Conservation (phyloP, 1,284 basidiomycete genomes). For the Ganoderma lingzhi region DNA sequence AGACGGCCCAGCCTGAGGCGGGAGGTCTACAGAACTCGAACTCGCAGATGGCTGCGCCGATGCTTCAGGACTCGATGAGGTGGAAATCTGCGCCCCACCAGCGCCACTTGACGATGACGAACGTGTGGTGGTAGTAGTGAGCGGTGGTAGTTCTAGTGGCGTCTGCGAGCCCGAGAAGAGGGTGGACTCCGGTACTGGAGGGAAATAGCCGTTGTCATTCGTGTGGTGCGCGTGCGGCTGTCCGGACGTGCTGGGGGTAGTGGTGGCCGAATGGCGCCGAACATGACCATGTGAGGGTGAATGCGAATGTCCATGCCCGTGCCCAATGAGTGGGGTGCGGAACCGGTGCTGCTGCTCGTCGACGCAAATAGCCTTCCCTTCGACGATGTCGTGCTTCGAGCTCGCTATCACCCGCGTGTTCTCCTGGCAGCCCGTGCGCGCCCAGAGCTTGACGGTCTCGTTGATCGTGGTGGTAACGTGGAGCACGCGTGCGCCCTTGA, state of each 20-base stretch:
- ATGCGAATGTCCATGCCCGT: constrained; percentile 17
- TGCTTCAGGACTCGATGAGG: constrained; percentile 12
- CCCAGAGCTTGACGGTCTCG: constrained; percentile 77
- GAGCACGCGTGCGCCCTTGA: constrained; percentile 83
- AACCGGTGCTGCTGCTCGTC: constrained; percentile 46
- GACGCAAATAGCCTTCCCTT: constrained; percentile 64
- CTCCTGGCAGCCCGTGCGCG: constrained; percentile 64
- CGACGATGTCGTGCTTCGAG: constrained; percentile 75
- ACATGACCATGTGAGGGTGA: constrained; percentile 20
- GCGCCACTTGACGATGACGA: constrained; percentile 37
- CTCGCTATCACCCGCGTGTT: constrained; percentile 70
- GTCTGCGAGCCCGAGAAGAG: constrained; percentile 33
- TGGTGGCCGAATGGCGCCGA: constrained; percentile 25
- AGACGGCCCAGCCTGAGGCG: constrained; percentile 18
- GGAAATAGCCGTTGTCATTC: constrained; percentile 26
- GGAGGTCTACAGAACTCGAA: constrained; percentile 20
- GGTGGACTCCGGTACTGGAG: constrained; percentile 22
- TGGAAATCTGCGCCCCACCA: constrained; percentile 4
- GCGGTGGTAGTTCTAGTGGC: constrained; percentile 38
- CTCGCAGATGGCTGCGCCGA: constrained; percentile 20
- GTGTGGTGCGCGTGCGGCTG: constrained; percentile 23
- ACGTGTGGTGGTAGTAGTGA: constrained; percentile 40
- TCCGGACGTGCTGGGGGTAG: constrained; percentile 27
- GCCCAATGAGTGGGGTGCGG: constrained; percentile 39
- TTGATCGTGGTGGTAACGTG: constrained; percentile 75